A percentile compares a stretch with the other conserved stretches of the same genome.
phyloP scores from a whole-genome alignment of 106 monocot species.

The Dioscorea alata region DNA sequence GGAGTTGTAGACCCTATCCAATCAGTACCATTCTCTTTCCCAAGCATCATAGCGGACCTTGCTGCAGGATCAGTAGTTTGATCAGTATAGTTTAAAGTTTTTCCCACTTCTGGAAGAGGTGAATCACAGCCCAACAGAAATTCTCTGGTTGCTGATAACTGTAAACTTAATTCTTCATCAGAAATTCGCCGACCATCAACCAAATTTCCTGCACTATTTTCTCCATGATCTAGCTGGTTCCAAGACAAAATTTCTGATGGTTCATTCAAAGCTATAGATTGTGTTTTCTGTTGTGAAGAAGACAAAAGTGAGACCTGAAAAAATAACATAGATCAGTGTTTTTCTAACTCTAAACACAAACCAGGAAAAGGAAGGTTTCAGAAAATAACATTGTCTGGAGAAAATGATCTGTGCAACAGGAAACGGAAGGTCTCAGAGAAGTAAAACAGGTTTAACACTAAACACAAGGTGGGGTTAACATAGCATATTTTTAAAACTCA shows the following conservation, averaged over 20 bases:
- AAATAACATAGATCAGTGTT: neutral
- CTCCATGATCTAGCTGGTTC: constrained; percentile 8
- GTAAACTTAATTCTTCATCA: constrained; percentile 26
- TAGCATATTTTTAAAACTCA: no score
- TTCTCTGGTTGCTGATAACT: constrained; percentile 36
- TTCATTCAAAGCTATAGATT: constrained; percentile 4
- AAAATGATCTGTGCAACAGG: neutral
- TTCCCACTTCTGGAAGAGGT: constrained; percentile 5
- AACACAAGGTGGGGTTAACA: neutral
- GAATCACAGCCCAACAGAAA: constrained; percentile 43
- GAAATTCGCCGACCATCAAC: constrained; percentile 5
- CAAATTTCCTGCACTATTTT: neutral
- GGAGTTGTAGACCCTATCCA: constrained; percentile 22
- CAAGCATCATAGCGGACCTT: neutral
- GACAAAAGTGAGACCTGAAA: constrained; percentile 7
- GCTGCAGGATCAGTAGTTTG: constrained; percentile 1
- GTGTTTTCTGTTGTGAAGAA: neutral
- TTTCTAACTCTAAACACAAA: neutral
- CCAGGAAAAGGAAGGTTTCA: neutral
- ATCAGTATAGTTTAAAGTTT: neutral
- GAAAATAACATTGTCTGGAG: neutral
- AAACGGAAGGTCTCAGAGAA: neutral
- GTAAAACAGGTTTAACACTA: neutral
- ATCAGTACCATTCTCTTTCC: constrained; percentile 18
- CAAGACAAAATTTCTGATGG: constrained; percentile 12